Base-by-base conservation (phyloP, 306 rosid genomes). In the Begonia peltatifolia region DNA sequence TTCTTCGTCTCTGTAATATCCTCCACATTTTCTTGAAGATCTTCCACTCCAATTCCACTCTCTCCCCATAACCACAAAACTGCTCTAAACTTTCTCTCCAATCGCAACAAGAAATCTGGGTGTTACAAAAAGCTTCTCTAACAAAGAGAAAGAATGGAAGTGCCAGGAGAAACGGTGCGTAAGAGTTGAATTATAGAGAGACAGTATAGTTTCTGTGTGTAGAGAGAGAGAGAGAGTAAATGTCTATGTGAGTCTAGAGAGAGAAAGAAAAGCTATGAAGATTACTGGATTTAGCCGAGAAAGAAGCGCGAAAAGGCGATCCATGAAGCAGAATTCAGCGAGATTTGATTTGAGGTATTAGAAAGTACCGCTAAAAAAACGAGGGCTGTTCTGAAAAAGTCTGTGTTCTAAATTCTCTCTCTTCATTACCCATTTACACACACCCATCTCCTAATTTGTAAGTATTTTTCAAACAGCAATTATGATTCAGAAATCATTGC, bases 251-350 rank as follows among this genome's bases (percentile, higher is more conserved):
- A 46, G 10, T 9, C 18, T 18, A 16, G 15, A 38, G 46, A 55
- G 46, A 23, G 56, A 60, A 46, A 66, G 44, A 52, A 56, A 60
- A 52, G 20, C 60, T 35, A 60, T 47, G 59, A 35, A 50, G 62
- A 63, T 52, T 20, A 51, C 61, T 62, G 69, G 47, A 50, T 57
- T 71, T 11, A 56, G 73, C 5, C 56, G 61, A 58, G 61, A 67
- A 30, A 58, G 59, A 74, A 77, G 81, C 87, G 83, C 66, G 56
- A 76, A 82, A 77, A 76, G 70, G 71, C 90, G 93, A 89, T 84
- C 93, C 84, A 65, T 41, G 57, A 68, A 70, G 70, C 83, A 76
- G 52, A 58, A 73, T 65, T 69, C 79, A 77, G 67, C 54, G 70
- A 56, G 55, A 70, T 68, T 70, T 70, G 41, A 65, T 68, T 75